Evolutionary conservation across 805 yeast species (phyloP), one percentile per base, ranked within the genome.

Genomic region (Kluyveromyces lactis): DNA sequence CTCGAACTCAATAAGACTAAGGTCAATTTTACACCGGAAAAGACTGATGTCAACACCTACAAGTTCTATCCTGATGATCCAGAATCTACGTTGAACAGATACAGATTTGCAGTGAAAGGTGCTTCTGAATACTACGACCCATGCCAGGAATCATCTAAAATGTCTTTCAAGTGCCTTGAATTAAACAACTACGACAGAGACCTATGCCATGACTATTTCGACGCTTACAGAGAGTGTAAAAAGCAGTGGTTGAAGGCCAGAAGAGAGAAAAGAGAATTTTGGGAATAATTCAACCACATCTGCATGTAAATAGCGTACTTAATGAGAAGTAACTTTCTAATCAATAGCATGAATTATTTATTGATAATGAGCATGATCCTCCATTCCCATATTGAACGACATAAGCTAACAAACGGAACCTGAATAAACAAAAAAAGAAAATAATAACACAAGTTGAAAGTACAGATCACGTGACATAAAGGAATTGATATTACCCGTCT

Each of bases 191-290:
- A 75, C 67, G 86, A 75, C 67, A 75, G 69, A 67, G 77, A 68
- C 39, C 71, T 61, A 63, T 86, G 81, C 67, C 75, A 64, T 58
- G 95, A 83, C 43, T 90, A 85, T 55, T 92, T 90, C 58, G 86
- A 81, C 51, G 96, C 97, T 0, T 90, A 90, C 58, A 70, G 90
- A 43, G 98, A 90, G 53, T 90, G 98, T 63, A 82, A 83, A 56
- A 79, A 79, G 53, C 83, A 72, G 44, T 83, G 89, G 89, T 61
- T 73, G 55, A 53, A 44, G 10, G 58, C 65, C 35, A 64, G 71
- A 52, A 60, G 64, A 38, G 44, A 46, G n/a, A 62, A 63, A 41
- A 50, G 58, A 15, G 41, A 55, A 24, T 49, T 51, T 26, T 56
- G 63, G 64, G 55, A 51, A 26, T 50, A 39, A 42, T 9, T 17